A percentile compares a stretch with the other conserved stretches of the same genome.
These are phyloP conservation scores for Epicoccum nigrum DNA, from an alignment of 2,329 filamentous ascomycete species.

Conservation along the genomic window DNA sequence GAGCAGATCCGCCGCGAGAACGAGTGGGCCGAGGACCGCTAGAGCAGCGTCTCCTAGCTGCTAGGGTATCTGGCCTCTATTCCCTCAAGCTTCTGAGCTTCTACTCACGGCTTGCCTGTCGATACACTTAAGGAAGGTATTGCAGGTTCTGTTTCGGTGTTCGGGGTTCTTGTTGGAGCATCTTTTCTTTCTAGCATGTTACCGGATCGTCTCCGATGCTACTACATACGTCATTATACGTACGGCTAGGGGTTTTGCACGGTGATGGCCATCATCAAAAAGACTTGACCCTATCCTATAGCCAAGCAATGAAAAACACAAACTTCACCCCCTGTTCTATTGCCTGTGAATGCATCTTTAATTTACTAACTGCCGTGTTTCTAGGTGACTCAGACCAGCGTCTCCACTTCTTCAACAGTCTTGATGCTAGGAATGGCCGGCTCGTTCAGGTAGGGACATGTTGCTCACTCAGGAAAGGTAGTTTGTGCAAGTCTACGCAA, in stretches of 20 bases:
- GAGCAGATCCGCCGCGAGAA: conserved; percentile 77
- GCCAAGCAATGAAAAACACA: conserved; percentile 10
- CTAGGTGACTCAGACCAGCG: neutral
- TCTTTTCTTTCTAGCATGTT: conserved; percentile 13
- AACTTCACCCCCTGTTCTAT: neutral
- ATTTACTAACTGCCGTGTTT: neutral
- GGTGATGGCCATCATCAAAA: neutral
- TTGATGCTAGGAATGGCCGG: too few relatives aligned
- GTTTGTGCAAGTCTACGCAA: neutral
- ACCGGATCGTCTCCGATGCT: conserved; percentile 4
- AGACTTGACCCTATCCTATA: conserved; percentile 1
- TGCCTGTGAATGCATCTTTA: neutral
- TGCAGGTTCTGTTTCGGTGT: conserved; percentile 13
- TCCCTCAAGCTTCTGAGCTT: neutral
- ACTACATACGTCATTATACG: conserved; percentile 7
- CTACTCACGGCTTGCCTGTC: conserved; percentile 1
- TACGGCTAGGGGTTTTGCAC: conserved; percentile 4
- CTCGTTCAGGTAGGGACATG: too few relatives aligned
- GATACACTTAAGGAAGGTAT: neutral
- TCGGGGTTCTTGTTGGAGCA: conserved; percentile 15
- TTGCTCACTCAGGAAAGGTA: too few relatives aligned
- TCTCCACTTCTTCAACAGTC: too few relatives aligned
- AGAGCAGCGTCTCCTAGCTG: too few relatives aligned
- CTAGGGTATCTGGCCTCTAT: neutral
- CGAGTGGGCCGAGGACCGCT: conserved; percentile 57